Conservation (phyloP, 2,329 filamentous ascomycete genomes). For the Talaromyces rugulosus region DNA sequence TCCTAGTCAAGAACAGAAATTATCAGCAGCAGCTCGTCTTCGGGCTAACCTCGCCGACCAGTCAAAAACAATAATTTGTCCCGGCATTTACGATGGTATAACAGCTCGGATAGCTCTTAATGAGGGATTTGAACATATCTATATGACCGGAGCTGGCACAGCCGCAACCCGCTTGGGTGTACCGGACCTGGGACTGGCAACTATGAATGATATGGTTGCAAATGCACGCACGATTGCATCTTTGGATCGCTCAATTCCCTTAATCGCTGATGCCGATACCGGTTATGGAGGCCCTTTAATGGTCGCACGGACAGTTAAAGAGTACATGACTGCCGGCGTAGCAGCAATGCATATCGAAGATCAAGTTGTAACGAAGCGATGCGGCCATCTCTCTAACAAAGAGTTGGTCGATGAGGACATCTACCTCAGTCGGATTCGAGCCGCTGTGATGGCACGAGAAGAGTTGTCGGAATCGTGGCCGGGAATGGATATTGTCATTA, state of each 20-base stretch:
- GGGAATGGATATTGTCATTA: constrained; percentile 26
- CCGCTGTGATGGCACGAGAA: constrained; percentile 26
- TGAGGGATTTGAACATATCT: constrained; percentile 47
- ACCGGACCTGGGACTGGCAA: constrained; percentile 60
- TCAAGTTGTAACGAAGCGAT: constrained; percentile 41
- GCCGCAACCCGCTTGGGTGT: constrained; percentile 57
- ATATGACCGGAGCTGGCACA: constrained; percentile 61
- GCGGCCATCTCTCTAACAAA: constrained; percentile 37
- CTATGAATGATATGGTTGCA: constrained; percentile 58
- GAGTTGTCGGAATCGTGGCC: constrained; percentile 13
- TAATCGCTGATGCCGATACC: constrained; percentile 57
- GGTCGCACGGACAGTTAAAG: constrained; percentile 1
- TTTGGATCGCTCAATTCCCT: constrained; percentile 51
- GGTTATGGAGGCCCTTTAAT: constrained; percentile 39
- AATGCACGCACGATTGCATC: constrained; percentile 62
- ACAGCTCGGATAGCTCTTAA: constrained; percentile 47
- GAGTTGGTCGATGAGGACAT: constrained; percentile 19
- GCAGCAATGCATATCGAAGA: constrained; percentile 53
- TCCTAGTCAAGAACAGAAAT: not conserved
- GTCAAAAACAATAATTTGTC: constrained; percentile 15
- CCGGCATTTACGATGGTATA: constrained; percentile 49
- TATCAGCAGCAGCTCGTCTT: not conserved
- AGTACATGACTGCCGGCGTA: constrained; percentile 45
- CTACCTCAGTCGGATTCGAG: constrained; percentile 21
- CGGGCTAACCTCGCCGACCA: not conserved